Percentiles rank a stretch among this genome's conserved stretches.
phyloP scores from a whole-genome alignment of 805 yeast species.

The Ogataea methanolica region DNA sequence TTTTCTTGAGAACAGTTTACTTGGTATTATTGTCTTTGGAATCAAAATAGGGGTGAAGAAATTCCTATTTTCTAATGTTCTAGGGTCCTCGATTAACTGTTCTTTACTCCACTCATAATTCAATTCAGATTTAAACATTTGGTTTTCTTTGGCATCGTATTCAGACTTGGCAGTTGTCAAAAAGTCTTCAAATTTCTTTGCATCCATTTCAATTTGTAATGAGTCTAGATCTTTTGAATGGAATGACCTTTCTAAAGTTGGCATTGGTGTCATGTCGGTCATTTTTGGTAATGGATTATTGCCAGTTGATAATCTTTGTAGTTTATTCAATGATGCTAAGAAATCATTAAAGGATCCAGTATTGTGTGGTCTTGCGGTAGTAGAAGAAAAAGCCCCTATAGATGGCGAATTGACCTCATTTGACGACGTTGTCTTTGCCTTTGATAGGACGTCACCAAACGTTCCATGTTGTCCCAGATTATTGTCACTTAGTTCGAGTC shows the following conservation, averaged over 20 bases:
- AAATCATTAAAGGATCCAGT: conserved; percentile 19
- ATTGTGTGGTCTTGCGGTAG: neutral
- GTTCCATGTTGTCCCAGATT: too few species aligned
- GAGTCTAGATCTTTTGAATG: neutral
- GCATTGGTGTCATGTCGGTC: conserved; percentile 23
- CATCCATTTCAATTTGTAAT: conserved; percentile 2
- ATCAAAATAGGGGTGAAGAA: conserved; percentile 42
- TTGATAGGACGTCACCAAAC: too few species aligned
- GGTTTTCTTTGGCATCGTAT: conserved; percentile 37
- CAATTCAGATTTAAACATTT: conserved; percentile 40
- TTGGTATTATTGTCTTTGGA: conserved; percentile 29
- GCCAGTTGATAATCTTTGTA: conserved; percentile 8
- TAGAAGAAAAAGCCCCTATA: neutral
- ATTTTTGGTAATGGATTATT: conserved; percentile 18
- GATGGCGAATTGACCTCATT: too few species aligned
- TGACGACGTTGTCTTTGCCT: too few species aligned
- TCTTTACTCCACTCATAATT: conserved; percentile 51
- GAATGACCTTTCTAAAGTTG: conserved; percentile 6
- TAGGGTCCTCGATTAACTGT: conserved; percentile 28
- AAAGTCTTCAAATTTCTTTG: conserved; percentile 34
- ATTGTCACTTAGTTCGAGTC: too few species aligned
- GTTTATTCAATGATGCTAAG: conserved; percentile 20
- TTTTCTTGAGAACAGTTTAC: conserved; percentile 4
- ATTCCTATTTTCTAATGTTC: conserved; percentile 36
- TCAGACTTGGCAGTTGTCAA: conserved; percentile 39